Base-by-base conservation (phyloP, 257 asterid genomes). In the Forsythia suspensa region DNA sequence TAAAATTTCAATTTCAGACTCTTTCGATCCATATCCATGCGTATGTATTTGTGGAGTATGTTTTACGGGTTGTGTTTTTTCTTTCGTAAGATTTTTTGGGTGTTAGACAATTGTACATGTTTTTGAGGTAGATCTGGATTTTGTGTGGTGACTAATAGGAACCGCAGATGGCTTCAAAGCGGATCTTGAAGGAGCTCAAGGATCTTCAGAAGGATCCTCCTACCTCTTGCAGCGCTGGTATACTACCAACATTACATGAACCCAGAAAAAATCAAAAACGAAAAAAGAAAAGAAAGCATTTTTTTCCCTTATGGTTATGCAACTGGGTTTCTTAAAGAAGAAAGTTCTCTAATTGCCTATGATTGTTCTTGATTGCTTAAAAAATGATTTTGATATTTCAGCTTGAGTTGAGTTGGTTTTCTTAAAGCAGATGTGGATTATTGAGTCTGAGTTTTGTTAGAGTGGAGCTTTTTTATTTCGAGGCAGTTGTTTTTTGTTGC, bases 201-300 rank as follows among this genome's bases (percentile, higher is more conserved):
- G 98, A 93, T 89, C 94, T 93, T 82, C 96, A 94, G 73, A 94
- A 89, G 89, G 98, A 94, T 87, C 98, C 97, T 89, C 98, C 98
- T 85, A 87, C 92, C 86, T 94, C 98, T 57, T 94, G 97, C 90
- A 90, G 98, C 79, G 98, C 98, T 77, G 98, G 97, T 92, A 85
- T 13, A 44, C 48, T 78, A 3, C 80, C 57, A 73, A 48, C 72
- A 71, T 76, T 75, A 29, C 29, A 6, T 74, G 24, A 52, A 20
- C 71, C 59, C 34, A 15, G 8, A n/a, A 1, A 0, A 52, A 6
- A 57, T 29, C 8, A 10, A 1, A 43, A 18, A n/a, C 4, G 4
- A n/a, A 39, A 15, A 40, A 0, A 37, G 18, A 36, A 51, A 24
- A 29, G 41, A 8, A 38, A 7, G 34, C 10, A n/a, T 51, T 66